Percentiles rank a stretch among this genome's conserved stretches.
These are phyloP conservation scores for Xylaria sp. DNA, from an alignment of 2,329 filamentous ascomycete genomes.

Conservation along the genomic window DNA sequence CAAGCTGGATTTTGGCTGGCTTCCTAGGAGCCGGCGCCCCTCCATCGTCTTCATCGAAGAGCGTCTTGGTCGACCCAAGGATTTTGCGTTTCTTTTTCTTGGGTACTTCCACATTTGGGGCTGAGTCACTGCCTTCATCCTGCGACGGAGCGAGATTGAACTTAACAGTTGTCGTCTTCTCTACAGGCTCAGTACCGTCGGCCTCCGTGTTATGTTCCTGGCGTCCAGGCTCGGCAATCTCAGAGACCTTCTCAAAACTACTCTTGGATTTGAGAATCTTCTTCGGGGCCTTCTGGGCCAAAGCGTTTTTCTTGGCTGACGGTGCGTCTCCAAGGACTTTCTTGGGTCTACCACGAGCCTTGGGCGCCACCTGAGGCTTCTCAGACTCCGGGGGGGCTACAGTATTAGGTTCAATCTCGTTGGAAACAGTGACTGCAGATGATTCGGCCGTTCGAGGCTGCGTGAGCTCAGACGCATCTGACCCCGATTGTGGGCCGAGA, in stretches of 20 bases:
- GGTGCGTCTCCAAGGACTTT: slow-evolving; percentile 54
- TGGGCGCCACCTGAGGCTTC: slow-evolving; percentile 41
- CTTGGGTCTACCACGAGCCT: slow-evolving; percentile 54
- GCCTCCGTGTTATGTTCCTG: slow-evolving; percentile 25
- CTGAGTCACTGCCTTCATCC: slow-evolving; percentile 36
- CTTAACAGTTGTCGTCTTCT: slow-evolving; percentile 41
- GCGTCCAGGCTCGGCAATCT: slow-evolving; percentile 41
- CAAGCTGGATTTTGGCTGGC: slow-evolving; percentile 37
- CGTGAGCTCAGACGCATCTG: slow-evolving; percentile 3
- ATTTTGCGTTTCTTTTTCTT: slow-evolving; percentile 78
- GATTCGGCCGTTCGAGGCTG: slow-evolving; percentile 18
- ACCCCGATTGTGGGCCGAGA: slow-evolving; percentile 25
- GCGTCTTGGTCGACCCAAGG: slow-evolving; percentile 66
- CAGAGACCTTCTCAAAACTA: slow-evolving; percentile 39
- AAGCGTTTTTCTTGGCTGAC: slow-evolving; percentile 52
- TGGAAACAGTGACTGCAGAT: slow-evolving; percentile 20
- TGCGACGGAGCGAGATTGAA: slow-evolving; percentile 39
- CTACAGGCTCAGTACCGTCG: slow-evolving; percentile 33
- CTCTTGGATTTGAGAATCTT: slow-evolving; percentile 44
- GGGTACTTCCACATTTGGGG: slow-evolving; percentile 43
- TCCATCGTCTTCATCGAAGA: slow-evolving; percentile 74
- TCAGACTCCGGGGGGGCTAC: slow-evolving; percentile 32
- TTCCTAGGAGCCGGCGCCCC: slow-evolving; percentile 37
- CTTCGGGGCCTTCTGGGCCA: slow-evolving; percentile 37
- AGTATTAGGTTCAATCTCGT: slow-evolving; percentile 26